Evolutionary conservation across 192 early-diverging fungal genomes (phyloP).

Genomic region (Coemansia guatemalensis): DNA sequence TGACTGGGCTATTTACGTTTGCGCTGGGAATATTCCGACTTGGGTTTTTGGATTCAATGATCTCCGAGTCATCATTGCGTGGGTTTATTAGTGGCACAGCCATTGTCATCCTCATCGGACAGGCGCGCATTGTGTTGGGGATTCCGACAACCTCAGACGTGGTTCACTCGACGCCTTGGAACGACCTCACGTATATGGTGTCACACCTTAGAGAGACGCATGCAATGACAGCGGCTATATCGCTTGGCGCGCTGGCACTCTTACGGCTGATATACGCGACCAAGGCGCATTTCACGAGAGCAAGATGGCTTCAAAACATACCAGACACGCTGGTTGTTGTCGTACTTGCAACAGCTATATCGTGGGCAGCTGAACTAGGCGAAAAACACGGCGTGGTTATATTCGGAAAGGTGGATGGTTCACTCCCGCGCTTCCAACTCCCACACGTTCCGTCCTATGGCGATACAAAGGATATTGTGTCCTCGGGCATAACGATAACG

Average conservation of each 20-base stretch:
- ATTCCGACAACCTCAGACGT: slow-evolving; percentile 51
- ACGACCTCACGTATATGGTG: slow-evolving; percentile 70
- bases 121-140: slow-evolving; percentile 76
- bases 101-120: slow-evolving; percentile 88
- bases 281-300: slow-evolving; percentile 39
- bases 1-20: slow-evolving; percentile 94
- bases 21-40: slow-evolving; percentile 92
- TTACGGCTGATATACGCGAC: slow-evolving; percentile 57
- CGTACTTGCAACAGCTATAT: slow-evolving; percentile 68
- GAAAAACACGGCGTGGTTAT: slow-evolving; percentile 70
- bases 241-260: slow-evolving; percentile 68
- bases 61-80: slow-evolving; percentile 88
- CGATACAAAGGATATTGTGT: slow-evolving; percentile 65
- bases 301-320: slow-evolving; percentile 65
- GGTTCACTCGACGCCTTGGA: slow-evolving; percentile 76
- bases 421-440: slow-evolving; percentile 53
- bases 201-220: slow-evolving; percentile 67
- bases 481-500: slow-evolving; percentile 86
- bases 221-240: slow-evolving; percentile 66
- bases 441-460: slow-evolving; percentile 66
- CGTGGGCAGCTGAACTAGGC: slow-evolving; percentile 57
- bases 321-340: slow-evolving; percentile 93
- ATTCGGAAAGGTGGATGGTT: slow-evolving; percentile 73
- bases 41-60: slow-evolving; percentile 96
- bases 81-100: slow-evolving; percentile 97